A percentile compares a stretch with the other conserved stretches of the same genome.
phyloP scores from a whole-genome alignment of 805 yeast genomes.

The Saccharomycopsis lassenensis region DNA sequence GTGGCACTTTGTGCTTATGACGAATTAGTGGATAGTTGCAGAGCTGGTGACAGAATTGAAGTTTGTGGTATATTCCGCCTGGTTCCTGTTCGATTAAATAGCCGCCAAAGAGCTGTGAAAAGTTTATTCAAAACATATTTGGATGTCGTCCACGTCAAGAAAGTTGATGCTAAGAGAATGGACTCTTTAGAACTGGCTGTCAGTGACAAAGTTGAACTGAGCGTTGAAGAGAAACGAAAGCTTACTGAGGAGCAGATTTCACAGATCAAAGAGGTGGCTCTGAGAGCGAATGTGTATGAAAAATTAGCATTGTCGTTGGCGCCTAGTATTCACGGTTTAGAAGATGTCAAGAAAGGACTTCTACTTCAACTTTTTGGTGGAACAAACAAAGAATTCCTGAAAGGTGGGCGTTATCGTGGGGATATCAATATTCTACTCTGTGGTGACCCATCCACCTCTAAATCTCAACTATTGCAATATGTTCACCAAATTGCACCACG shows the following conservation, averaged over 20 bases:
- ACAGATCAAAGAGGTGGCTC: constrained; percentile 48
- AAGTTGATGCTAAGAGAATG: constrained; percentile 69
- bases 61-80: constrained; percentile 94
- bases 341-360: constrained; percentile 94
- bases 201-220: constrained; percentile 44
- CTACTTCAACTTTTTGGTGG: constrained; percentile 92
- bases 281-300: constrained; percentile 74
- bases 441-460: constrained; percentile 98
- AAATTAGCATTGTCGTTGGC: constrained; percentile 83
- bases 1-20: constrained; percentile 90
- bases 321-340: constrained; percentile 94
- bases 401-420: constrained; percentile 94
- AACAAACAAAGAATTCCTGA: constrained; percentile 73
- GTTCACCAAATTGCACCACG: constrained; percentile 97
- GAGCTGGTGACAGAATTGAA: constrained; percentile 95
- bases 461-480: constrained; percentile 87
- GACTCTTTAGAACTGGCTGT: constrained; percentile 46
- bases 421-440: constrained; percentile 85
- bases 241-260: constrained; percentile 60
- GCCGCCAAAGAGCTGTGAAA: constrained; percentile 75
- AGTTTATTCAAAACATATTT: constrained; percentile 83
- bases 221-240: constrained; percentile 66
- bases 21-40: constrained; percentile 85
- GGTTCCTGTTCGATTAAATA: constrained; percentile 79
- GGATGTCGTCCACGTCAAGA: constrained; percentile 88